Evolutionary conservation across 2,329 filamentous ascomycete species (phyloP).

Genomic region (Didymella sp.): DNA sequence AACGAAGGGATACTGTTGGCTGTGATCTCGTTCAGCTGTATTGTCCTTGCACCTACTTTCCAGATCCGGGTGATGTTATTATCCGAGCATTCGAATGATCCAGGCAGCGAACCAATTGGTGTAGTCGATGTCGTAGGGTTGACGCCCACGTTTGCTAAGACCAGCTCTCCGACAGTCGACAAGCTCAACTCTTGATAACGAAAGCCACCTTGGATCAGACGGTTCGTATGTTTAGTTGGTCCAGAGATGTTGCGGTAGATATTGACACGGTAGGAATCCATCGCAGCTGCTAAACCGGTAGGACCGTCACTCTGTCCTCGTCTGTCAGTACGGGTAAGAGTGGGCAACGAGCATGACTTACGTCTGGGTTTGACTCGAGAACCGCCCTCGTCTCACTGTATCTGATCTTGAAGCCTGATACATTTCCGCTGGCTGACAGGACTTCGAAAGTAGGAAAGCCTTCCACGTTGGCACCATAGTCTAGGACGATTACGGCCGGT

Average conservation of each 20-base stretch:
- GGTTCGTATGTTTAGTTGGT: neutral
- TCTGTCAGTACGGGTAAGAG: too few relatives aligned
- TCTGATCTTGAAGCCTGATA: slow-evolving; percentile 7
- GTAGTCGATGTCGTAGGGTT: neutral
- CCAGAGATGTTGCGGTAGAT: neutral
- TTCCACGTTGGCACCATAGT: slow-evolving; percentile 25
- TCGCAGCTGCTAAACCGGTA: neutral
- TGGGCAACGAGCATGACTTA: neutral
- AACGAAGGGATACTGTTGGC: neutral
- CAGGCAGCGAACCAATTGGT: neutral
- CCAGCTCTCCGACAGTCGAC: neutral
- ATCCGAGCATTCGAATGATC: neutral
- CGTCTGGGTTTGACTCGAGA: neutral
- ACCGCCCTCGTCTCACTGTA: slow-evolving; percentile 7
- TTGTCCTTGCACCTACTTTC: neutral
- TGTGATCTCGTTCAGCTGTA: neutral
- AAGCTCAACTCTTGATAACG: neutral
- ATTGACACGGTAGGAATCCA: neutral
- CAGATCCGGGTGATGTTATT: neutral
- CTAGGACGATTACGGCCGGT: slow-evolving; percentile 12
- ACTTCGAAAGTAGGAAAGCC: slow-evolving; percentile 27
- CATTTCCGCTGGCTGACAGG: slow-evolving; percentile 20
- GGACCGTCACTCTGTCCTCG: neutral
- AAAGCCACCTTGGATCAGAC: neutral
- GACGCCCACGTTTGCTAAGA: neutral